These are phyloP conservation scores for Aspergillus fumigatus DNA, from an alignment of 2,329 filamentous ascomycete genomes.

Conservation along the genomic window DNA sequence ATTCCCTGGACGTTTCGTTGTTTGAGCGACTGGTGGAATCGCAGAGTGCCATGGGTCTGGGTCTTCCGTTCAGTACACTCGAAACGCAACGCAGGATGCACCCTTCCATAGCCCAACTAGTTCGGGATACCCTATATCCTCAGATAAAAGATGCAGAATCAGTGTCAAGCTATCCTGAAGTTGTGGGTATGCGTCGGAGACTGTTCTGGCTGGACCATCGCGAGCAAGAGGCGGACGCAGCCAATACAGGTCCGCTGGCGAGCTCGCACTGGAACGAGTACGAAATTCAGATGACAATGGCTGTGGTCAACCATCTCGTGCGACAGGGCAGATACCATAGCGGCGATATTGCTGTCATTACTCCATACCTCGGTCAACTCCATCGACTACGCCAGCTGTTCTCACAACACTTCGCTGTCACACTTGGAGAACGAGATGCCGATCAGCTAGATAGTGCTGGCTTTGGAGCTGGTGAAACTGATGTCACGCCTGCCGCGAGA, in stretches of 20 bases:
- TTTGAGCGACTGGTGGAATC: conserved; percentile 49
- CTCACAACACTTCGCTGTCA: conserved; percentile 52
- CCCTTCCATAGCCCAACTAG: conserved; percentile 56
- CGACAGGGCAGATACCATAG: conserved; percentile 58
- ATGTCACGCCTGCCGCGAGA: conserved; percentile 24
- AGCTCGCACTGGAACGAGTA: conserved; percentile 47
- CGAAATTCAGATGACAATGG: conserved; percentile 61
- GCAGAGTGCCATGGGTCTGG: conserved; percentile 9
- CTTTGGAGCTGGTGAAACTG: conserved; percentile 17
- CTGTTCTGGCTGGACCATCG: conserved; percentile 53
- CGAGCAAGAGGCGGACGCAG: conserved; percentile 33
- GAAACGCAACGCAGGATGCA: conserved; percentile 63
- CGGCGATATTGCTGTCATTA: conserved; percentile 66
- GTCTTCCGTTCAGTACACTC: conserved; percentile 42
- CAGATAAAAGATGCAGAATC: conserved; percentile 48
- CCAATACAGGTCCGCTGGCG: conserved; percentile 20
- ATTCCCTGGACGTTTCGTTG: conserved; percentile 46
- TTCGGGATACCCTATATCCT: conserved; percentile 56
- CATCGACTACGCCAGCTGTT: conserved; percentile 42
- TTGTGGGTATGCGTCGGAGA: conserved; percentile 45
- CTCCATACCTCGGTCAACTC: conserved; percentile 54
- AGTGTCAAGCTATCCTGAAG: conserved; percentile 35
- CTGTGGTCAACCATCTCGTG: conserved; percentile 61
- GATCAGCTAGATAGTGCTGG: conserved; percentile 48
- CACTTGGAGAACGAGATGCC: conserved; percentile 59